Evolutionary conservation across 768 basidiomycete genomes (phyloP), one percentile per base, ranked within the genome.

Genomic region (Pleurotus giganteus): DNA sequence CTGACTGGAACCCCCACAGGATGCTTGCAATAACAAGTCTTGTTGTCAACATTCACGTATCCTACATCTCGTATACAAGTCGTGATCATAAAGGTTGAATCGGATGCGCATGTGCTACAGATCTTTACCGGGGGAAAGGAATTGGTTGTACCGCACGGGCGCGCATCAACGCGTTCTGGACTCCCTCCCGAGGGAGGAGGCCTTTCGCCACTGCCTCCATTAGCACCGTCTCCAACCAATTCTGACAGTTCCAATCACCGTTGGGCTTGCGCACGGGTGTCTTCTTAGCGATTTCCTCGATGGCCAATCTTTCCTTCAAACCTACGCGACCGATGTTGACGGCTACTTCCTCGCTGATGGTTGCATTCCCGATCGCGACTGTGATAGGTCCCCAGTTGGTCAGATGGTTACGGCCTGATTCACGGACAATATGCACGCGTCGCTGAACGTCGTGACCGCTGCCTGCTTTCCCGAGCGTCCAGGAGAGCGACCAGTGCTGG

Each of bases 301-400:
- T 54, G 4, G 37, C 26, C 34, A 42, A 26, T 19, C 67, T 43
- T 41, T 65, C 47, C 27, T 43, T 53, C 2, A 60, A 41, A 28
- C 42, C 43, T 50, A 67, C 45, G n/a, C 44, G 54, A 4, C 54
- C 57, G n/a, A 65, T 28, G 9, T 57, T 41, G 17, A 63, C 44
- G n/a, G 26, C 31, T 53, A 36, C 11, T 39, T 28, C 15, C 44
- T 34, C 13, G 57, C 44, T 26, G 44, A 37, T 23, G 31, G 49
- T 51, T 29, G 32, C 41, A 11, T 56, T 29, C 4, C 52, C 43
- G 34, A 57, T 46, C 26, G 58, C 56, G 28, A 60, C 55, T 6
- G 65, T 65, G 13, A 63, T 46, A n/a, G 66, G 62, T 8, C 66
- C 67, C 65, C 65, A 69, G 47, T 67, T 69, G 12, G 65, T 67